Base-by-base conservation (phyloP, 257 asterid genomes). In the Osmanthus fragrans region DNA sequence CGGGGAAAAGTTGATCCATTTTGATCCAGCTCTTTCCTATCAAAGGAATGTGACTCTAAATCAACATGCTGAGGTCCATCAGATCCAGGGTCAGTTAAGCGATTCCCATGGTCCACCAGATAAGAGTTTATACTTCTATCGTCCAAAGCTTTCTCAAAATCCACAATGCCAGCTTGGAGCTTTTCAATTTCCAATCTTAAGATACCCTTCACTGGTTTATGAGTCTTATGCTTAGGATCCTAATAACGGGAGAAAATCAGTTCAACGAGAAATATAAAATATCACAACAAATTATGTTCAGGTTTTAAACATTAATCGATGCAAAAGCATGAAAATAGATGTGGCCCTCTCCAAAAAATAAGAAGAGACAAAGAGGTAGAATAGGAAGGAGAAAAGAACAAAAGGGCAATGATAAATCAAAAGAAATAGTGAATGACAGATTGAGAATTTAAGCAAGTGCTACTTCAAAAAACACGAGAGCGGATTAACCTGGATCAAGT, bases 161-260 rank as follows among this genome's bases (percentile, higher is more conserved):
- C 97, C 77, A 85, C 82, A 78, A 64, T 82, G 73, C 83, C 86
- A 85, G 92, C 83, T 86, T 90, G 99, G 71, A 93, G 96, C 83
- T 92, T 96, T 80, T 96, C 99, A 68, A 96, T 93, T 90, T 96
- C 99, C 91, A 96, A 81, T 77, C 85, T 89, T 83, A 96, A 84
- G 87, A 90, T 82, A 71, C 99, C 99, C 81, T 90, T 96, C 81
- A 93, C 98, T 33, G 98, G 98, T 86, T 96, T 96, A 78, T 96
- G 99, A 86, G 92, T 86, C 92, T 96, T 96, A 21, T 93, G 89
- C 84, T 93, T 96, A 78, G 99, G 99, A 84, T 96, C 99, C 99
- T 96, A 79, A 78, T 68, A 80, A 73, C 25, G 47, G 58, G 54
- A 81, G 69, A 75, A 80, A 73, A 79, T 36, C 58, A 80, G 75